Evolutionary conservation across 2,329 filamentous ascomycete genomes (phyloP), one percentile per base, ranked within the genome.

Genomic region (Trichoderma atroviride): DNA sequence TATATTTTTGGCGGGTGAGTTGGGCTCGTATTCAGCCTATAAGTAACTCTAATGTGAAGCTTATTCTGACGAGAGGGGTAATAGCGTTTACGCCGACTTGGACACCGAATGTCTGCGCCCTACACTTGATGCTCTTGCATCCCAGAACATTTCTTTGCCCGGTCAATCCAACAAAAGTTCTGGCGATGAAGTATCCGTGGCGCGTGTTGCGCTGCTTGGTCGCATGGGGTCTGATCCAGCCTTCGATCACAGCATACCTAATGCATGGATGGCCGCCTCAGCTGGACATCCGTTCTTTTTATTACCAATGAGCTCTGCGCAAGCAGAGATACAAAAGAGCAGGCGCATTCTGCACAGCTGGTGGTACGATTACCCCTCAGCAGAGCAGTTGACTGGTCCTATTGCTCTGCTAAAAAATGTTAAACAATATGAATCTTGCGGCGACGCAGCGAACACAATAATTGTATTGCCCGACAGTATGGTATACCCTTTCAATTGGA

Each of bases 251-350:
- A 75, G 73, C 22, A 78, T 79, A 37, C 78, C 77, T 55, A 79
- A 80, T 65, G 78, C 77, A 2, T 79, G 77, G 77, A 80, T 79
- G 78, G 77, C 76, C 6, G 73, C 78, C 2, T 77, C 78, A 2
- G 77, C 77, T 0, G 74, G 75, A 14, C 77, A 79, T 60, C 75
- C 78, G 4, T 78, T 79, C 69, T 78, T 78, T 69, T 71, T 79
- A 10, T 69, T 76, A 9, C 74, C 78, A 0, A 43, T 77, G 29
- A 58, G 77, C 37, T 70, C 16, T 14, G 71, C 69, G 1, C 19
- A 40, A n/a, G 53, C 29, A 9, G 61, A 71, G 27, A 59, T 74
- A 4, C 27, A 71, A 10, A 61, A 63, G 53, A 69, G 68, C 52
- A 58, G 35, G 27, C 29, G 19, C 19, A 31, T 50, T 43, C 24